Percentiles rank a stretch among this genome's conserved stretches.
Conservation (phyloP, 1,139 yeast genomes). For the Yamadazyma dushanensis region DNA sequence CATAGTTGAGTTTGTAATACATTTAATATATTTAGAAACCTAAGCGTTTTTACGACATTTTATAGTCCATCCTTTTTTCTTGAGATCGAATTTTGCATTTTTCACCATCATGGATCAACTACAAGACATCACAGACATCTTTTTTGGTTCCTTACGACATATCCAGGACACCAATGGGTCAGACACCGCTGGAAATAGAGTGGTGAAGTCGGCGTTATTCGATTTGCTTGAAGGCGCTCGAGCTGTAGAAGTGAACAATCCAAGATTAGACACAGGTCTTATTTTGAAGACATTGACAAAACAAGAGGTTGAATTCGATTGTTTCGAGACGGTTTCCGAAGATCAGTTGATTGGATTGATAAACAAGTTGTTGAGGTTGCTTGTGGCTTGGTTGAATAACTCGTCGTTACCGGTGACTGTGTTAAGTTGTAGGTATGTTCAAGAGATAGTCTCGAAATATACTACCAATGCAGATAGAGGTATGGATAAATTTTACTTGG, state of each 20-base stretch:
- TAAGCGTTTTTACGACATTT: too few species aligned
- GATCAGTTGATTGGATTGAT: conserved; percentile 46
- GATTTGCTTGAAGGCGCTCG: conserved; percentile 72
- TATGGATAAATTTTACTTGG: conserved; percentile 11
- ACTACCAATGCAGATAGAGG: conserved; percentile 11
- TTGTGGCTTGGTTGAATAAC: conserved; percentile 63
- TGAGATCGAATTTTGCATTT: too few species aligned
- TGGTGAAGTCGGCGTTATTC: conserved; percentile 55
- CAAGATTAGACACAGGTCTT: conserved; percentile 63
- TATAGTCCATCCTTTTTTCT: too few species aligned
- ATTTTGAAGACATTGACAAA: conserved; percentile 32
- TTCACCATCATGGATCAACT: conserved; percentile 18
- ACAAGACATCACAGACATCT: conserved; percentile 46
- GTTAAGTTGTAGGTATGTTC: conserved; percentile 64
- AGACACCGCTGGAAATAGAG: conserved; percentile 27
- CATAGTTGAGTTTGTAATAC: too few species aligned
- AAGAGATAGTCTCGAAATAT: conserved; percentile 49
- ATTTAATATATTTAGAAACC: too few species aligned
- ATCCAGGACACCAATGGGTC: conserved; percentile 19
- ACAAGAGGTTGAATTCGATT: conserved; percentile 42
- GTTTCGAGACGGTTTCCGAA: conserved; percentile 30
- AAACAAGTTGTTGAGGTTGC: conserved; percentile 42
- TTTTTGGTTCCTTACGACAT: conserved; percentile 30
- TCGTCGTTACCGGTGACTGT: conserved; percentile 64
- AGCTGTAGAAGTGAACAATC: conserved; percentile 65